Base-by-base conservation (phyloP, 176 grass and related monocot species). In the Oryza punctata region DNA sequence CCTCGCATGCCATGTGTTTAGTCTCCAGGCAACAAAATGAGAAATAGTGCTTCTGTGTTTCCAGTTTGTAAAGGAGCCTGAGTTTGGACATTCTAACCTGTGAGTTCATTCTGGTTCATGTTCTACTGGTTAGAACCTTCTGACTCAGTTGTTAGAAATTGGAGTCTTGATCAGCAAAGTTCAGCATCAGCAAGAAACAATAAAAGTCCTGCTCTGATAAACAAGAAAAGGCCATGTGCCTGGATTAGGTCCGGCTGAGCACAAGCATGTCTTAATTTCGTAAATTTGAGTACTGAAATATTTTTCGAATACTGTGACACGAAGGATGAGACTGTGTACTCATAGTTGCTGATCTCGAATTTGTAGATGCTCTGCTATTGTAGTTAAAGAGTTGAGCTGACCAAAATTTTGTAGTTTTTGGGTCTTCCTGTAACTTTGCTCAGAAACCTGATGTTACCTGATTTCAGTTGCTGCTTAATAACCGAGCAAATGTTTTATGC, bases 1-100 rank as follows among this genome's bases (percentile, higher is more conserved):
- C 93, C 60, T 96, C 91, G 19, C 93, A 99, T 96, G 91, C 89
- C 81, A 94, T 92, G 91, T 96, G 96, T 70, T 90, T 99, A 59
- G 93, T 89, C 73, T 85, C 89, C 59, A 91, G 81, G 57, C 72
- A 90, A 87, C 87, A 49, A 67, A 37, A 73, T 3, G 28, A 81
- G 41, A 23, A 75, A 68, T 81, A 73, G 6, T 35, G 37, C 29
- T 47, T 60, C 8, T 33, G 21, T 1, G 2, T 73, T 43, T 75
- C 66, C 72, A 81, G 3, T 82, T 77, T 67, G 72, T 85, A 35
- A 73, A 82, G 28, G 21, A 15, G 9, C 35, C 69, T 32, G 67
- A n/a, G 27, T 82, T 72, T 40, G n/a, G 15, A 29, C 46, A 67
- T 74, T 77, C 67, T 73, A 44, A 21, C 35, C 3, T 73, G 19